Evolutionary conservation across 805 yeast genomes (phyloP).

Genomic region (Grigorovia humatica): DNA sequence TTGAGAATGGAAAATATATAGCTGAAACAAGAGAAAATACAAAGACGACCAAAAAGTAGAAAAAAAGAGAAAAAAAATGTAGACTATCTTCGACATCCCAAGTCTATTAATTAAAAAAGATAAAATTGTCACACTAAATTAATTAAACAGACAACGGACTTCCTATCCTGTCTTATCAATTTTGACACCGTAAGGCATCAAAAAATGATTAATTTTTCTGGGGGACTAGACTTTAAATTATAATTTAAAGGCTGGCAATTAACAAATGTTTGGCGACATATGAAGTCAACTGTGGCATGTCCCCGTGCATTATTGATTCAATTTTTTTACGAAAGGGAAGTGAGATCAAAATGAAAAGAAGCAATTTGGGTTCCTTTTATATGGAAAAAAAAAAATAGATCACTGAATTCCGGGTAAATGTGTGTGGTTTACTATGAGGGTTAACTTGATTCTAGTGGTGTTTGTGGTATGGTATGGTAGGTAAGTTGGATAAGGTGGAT

Average conservation of each 20-base stretch:
- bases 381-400: neutral
- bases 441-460: no score
- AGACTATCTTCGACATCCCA: conserved; percentile 32
- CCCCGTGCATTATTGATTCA: conserved; percentile 30
- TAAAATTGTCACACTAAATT: neutral
- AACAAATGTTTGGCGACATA: conserved; percentile 28
- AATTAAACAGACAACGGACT: conserved; percentile 29
- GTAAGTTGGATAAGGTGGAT: no score
- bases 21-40: neutral
- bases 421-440: neutral
- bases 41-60: neutral
- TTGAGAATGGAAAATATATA: neutral
- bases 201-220: conserved; percentile 18
- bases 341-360: neutral
- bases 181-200: neutral
- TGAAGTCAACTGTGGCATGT: conserved; percentile 31
- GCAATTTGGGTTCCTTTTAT: neutral
- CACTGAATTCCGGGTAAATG: neutral
- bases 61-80: conserved; percentile 13
- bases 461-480: no score
- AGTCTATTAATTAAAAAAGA: conserved; percentile 21
- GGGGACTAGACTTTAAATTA: conserved; percentile 29
- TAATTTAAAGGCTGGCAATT: conserved; percentile 31
- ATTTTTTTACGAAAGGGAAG: conserved; percentile 11
- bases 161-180: conserved; percentile 27